A percentile compares a stretch with the other conserved stretches of the same genome.
phyloP scores from a whole-genome alignment of 2,329 filamentous ascomycete species.

The Zasmidium cellare region DNA sequence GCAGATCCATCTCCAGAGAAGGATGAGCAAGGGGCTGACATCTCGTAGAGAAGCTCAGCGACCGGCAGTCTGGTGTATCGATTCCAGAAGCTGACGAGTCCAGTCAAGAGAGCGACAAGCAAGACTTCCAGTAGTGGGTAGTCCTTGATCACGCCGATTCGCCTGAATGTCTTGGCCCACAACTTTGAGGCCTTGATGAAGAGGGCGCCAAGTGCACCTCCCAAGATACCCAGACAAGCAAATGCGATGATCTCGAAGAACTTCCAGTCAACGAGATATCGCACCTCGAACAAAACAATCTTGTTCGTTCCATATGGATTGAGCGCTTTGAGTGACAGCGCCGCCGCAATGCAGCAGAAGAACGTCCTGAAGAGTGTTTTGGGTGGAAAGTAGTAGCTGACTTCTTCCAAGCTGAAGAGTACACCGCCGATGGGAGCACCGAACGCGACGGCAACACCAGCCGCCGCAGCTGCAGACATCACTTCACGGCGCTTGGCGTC shows the following conservation, averaged over 20 bases:
- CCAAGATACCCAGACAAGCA: constrained; percentile 80
- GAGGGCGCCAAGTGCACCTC: constrained; percentile 79
- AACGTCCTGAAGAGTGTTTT: constrained; percentile 98
- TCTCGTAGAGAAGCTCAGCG: constrained; percentile 83
- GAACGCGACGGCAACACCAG: constrained; percentile 91
- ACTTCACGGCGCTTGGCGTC: constrained; percentile 93
- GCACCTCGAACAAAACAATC: constrained; percentile 93
- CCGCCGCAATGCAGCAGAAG: constrained; percentile 92
- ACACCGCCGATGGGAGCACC: constrained; percentile 88
- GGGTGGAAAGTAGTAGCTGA: constrained; percentile 94
- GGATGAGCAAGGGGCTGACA: constrained; percentile 82
- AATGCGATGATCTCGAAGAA: constrained; percentile 88
- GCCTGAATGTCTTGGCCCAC: constrained; percentile 88
- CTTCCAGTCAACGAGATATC: constrained; percentile 87
- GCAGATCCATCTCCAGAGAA: constrained; percentile 62
- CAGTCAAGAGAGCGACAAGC: constrained; percentile 82
- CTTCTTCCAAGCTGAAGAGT: constrained; percentile 90
- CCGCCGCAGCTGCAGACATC: constrained; percentile 86
- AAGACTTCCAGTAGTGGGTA: constrained; percentile 85
- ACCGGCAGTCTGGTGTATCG: constrained; percentile 84
- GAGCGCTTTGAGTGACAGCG: constrained; percentile 87
- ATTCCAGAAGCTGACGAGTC: constrained; percentile 90
- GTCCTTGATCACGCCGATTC: constrained; percentile 75
- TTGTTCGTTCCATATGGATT: constrained; percentile 96
- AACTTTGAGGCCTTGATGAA: constrained; percentile 94